These are phyloP conservation scores for Cynanchum wilfordii DNA, from an alignment of 257 asterid genomes.

Conservation along the genomic window DNA sequence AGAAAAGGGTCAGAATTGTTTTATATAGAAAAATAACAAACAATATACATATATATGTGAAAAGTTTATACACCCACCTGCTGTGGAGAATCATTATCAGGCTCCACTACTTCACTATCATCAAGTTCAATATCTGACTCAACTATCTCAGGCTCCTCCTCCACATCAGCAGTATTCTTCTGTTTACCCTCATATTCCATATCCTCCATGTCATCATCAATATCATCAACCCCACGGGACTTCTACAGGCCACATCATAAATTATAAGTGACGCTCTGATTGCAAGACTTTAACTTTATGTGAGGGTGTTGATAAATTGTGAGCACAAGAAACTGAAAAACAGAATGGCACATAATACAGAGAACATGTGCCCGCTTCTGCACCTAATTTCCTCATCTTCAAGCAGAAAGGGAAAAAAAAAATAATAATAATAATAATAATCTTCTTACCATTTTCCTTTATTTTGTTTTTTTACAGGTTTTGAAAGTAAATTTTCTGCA, in stretches of 20 bases:
- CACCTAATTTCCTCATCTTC: neutral
- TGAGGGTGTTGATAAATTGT: neutral
- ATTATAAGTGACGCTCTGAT: neutral
- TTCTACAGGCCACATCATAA: constrained; percentile 35
- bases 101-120: constrained; percentile 69
- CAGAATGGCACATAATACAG: neutral
- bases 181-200: constrained; percentile 31
- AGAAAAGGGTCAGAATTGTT: neutral
- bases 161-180: constrained; percentile 41
- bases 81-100: constrained; percentile 85
- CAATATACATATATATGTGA: neutral
- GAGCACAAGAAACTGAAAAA: neutral
- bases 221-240: constrained; percentile 46
- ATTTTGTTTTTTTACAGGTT: neutral
- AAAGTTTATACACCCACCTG: constrained; percentile 31
- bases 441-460: neutral
- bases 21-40: neutral
- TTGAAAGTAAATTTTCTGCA: neutral
- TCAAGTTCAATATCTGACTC: constrained; percentile 95
- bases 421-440: too few relatives aligned
- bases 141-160: constrained; percentile 81
- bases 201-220: constrained; percentile 72
- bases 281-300: neutral
- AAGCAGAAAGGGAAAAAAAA: too few relatives aligned
- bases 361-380: neutral